Base-by-base conservation (phyloP, 805 yeast genomes). In the Sporopachydermia lactativora region DNA sequence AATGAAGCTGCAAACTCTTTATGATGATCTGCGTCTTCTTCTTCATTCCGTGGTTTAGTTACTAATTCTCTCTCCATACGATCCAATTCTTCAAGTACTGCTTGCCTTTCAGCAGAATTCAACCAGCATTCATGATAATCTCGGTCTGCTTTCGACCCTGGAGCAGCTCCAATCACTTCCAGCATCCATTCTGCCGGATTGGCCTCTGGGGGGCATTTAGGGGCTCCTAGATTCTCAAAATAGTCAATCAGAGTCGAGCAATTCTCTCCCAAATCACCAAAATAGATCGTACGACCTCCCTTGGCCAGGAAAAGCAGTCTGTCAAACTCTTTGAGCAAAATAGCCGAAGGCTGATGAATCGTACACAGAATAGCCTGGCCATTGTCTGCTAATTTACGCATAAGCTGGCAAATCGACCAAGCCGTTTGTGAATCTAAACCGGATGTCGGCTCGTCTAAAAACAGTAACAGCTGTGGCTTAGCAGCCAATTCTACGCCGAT, bases 151-250 rank as follows among this genome's bases (percentile, higher is more conserved):
- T 42, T 42, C 5, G 59, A 50, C 16, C 59, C 64, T 39, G 61
- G 62, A 35, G 57, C 62, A 42, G 63, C 66, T 19, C 71, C 68
- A 41, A 55, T 52, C n/a, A 50, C 53, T 36, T 37, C 81, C 59
- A 85, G 65, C 94, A 85, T 85, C 92, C 94, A 85, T 62, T 84
- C 95, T 11, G 88, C 89, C 19, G 89, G 92, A 48, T 81, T 81
- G 3, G 83, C 85, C 35, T 66, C 65, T 4, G 65, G 61, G 15
- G 88, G 86, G 61, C 88, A 81, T 42, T 64, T 62, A 17, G 66
- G 70, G 35, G 86, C 73, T 41, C 85, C 86, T 47, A 78, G 58
- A 3, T 56, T 54, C 55, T 80, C 85, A 51, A 81, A 79, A 53
- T 80, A 80, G 40, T 70, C 59, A 43, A 78, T 77, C 62, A 80